phyloP scores from a whole-genome alignment of 2,329 filamentous ascomycete species.

The Phialocephala subalpina region DNA sequence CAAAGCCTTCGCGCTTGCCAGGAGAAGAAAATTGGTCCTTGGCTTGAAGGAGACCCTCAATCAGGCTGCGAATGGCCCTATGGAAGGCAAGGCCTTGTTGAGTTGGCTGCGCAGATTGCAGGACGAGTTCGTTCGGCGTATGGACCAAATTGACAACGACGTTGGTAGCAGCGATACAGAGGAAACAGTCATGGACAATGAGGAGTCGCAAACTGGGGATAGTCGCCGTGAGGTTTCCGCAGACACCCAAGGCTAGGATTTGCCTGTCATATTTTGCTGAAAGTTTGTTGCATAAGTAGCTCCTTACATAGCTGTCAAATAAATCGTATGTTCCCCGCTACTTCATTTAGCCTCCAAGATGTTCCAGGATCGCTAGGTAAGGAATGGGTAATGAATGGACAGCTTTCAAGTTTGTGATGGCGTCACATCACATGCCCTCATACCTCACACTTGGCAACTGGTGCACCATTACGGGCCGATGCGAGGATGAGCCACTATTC shows the following conservation, averaged over 20 bases:
- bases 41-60: constrained; percentile 75
- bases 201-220: constrained; percentile 8
- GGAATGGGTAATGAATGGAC: no score
- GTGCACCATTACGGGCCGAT: no score
- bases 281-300: neutral
- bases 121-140: constrained; percentile 75
- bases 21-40: constrained; percentile 77
- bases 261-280: neutral
- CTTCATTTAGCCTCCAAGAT: no score
- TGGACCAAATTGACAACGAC: constrained; percentile 66
- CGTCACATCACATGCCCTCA: no score
- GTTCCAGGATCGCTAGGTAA: no score
- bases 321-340: neutral
- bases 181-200: constrained; percentile 7
- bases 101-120: constrained; percentile 74
- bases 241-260: neutral
- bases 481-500: no score
- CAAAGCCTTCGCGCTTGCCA: constrained; percentile 63
- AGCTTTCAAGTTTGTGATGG: no score
- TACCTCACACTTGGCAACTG: no score
- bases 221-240: constrained; percentile 2
- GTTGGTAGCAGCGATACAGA: constrained; percentile 27
- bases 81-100: constrained; percentile 69
- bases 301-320: neutral
- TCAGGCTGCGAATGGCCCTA: constrained; percentile 70